Evolutionary conservation across 192 early-diverging fungal species (phyloP).

Genomic region (Coemansia sp.): DNA sequence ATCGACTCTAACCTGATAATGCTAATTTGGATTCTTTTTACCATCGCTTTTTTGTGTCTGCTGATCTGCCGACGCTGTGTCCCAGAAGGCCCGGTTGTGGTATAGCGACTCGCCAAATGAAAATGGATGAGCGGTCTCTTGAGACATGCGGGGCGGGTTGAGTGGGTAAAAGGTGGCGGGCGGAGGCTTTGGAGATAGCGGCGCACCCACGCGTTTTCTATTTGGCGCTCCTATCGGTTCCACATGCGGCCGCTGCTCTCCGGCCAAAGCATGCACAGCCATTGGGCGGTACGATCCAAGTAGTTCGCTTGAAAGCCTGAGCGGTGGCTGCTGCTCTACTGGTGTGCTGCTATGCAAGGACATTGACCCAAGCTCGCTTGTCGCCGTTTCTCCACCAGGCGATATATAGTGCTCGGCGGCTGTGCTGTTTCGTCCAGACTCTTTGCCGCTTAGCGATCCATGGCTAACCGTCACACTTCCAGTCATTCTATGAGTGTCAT

Average conservation of each 20-base stretch:
- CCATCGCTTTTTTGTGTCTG: not conserved
- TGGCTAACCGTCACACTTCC: not conserved
- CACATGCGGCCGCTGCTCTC: conserved; percentile 24
- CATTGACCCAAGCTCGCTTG: conserved; percentile 14
- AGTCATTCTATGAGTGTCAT: not conserved
- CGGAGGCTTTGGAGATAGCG: conserved; percentile 14
- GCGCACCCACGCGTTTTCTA: conserved; percentile 16
- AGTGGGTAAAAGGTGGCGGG: conserved; percentile 10
- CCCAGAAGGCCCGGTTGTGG: conserved; percentile 20
- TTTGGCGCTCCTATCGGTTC: conserved; percentile 49
- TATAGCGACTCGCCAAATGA: conserved; percentile 38
- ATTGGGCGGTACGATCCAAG: conserved; percentile 22
- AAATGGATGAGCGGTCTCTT: conserved; percentile 27
- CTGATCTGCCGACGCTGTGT: not conserved
- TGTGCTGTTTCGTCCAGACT: conserved; percentile 29
- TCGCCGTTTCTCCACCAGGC: conserved; percentile 4
- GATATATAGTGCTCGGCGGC: conserved; percentile 24
- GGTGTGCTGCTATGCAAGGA: conserved; percentile 34
- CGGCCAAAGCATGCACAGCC: not conserved
- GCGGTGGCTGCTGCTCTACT: conserved; percentile 26
- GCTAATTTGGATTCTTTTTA: not conserved
- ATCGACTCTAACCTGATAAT: too few relatives aligned
- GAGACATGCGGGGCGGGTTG: conserved; percentile 9
- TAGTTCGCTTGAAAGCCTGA: conserved; percentile 28
- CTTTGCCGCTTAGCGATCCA: not conserved